Conservation (phyloP, 257 asterid genomes). For the Nicotiana tomentosiformis region DNA sequence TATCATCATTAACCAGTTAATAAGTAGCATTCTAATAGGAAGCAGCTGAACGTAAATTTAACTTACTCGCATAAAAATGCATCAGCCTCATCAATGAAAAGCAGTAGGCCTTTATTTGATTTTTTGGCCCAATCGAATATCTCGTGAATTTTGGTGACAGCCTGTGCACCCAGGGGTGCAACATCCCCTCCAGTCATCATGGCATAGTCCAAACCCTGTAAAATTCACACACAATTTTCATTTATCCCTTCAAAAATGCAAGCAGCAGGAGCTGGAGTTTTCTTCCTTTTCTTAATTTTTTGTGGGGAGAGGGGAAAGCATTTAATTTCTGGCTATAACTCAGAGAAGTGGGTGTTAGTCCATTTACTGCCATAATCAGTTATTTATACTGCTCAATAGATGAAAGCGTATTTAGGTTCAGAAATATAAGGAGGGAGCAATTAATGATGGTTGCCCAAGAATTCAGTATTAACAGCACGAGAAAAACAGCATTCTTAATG, state of each 20-base stretch:
- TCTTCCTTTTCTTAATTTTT: not conserved
- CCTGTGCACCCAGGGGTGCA: conserved; percentile 93
- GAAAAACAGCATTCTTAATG: not conserved
- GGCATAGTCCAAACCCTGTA: conserved; percentile 97
- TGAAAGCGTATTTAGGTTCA: not conserved
- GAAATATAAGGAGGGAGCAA: not conserved
- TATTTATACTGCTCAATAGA: not conserved
- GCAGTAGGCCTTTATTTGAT: conserved; percentile 82
- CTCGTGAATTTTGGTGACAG: conserved; percentile 95
- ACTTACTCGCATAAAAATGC: conserved; percentile 99
- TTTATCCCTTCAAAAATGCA: not conserved
- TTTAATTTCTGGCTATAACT: not conserved
- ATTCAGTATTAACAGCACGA: not conserved
- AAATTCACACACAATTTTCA: not conserved
- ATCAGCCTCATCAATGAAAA: conserved; percentile 97
- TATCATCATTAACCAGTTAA: not conserved
- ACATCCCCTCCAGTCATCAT: conserved; percentile 99
- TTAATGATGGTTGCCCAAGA: not conserved
- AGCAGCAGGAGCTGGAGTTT: not conserved
- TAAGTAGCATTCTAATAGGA: not conserved
- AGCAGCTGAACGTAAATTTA: not conserved
- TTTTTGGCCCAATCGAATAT: conserved; percentile 97
- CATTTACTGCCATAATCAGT: not conserved
- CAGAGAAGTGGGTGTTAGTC: not conserved
- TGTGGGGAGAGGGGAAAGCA: not conserved